These are phyloP conservation scores for Endocarpon pusillum DNA, from an alignment of 495 filamentous ascomycete species.

Conservation along the genomic window DNA sequence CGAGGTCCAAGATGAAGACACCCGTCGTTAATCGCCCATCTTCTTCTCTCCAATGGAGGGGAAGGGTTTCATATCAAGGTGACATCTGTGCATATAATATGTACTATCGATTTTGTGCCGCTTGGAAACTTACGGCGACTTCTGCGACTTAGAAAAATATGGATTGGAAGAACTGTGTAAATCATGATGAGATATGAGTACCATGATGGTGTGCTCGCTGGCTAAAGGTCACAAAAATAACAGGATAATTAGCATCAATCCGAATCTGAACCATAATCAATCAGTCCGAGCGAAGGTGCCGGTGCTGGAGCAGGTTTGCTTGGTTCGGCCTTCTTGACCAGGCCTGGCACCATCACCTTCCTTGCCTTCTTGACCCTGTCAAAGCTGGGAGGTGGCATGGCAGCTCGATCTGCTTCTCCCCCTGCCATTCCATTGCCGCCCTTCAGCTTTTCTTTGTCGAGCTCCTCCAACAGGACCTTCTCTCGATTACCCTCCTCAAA, in stretches of 20 bases:
- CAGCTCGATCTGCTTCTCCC: slow-evolving; percentile 16
- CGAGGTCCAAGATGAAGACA: slow-evolving; percentile 1
- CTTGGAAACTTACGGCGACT: too few relatives aligned
- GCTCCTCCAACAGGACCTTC: slow-evolving; percentile 32
- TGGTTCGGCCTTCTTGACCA: slow-evolving; percentile 89
- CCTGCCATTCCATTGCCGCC: slow-evolving; percentile 6
- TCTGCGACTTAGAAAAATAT: too few relatives aligned
- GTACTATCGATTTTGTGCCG: too few relatives aligned
- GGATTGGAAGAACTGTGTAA: too few relatives aligned
- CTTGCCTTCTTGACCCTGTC: slow-evolving; percentile 69
- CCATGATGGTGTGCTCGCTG: too few relatives aligned
- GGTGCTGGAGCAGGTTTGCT: background rate
- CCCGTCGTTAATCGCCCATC: slow-evolving; percentile 1
- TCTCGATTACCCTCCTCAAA: slow-evolving; percentile 48
- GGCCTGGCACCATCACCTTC: slow-evolving; percentile 48
- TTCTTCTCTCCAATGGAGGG: background rate
- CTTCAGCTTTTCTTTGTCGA: slow-evolving; percentile 18
- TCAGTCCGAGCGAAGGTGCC: background rate
- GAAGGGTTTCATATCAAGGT: slow-evolving; percentile 2
- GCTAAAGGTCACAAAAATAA: too few relatives aligned
- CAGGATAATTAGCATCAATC: too few relatives aligned
- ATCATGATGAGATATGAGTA: too few relatives aligned
- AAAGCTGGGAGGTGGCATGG: slow-evolving; percentile 44
- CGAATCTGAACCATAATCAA: background rate
- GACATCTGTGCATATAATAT: too few relatives aligned